These are phyloP conservation scores for Talaromyces islandicus DNA, from an alignment of 2,329 filamentous ascomycete species.

Conservation along the genomic window DNA sequence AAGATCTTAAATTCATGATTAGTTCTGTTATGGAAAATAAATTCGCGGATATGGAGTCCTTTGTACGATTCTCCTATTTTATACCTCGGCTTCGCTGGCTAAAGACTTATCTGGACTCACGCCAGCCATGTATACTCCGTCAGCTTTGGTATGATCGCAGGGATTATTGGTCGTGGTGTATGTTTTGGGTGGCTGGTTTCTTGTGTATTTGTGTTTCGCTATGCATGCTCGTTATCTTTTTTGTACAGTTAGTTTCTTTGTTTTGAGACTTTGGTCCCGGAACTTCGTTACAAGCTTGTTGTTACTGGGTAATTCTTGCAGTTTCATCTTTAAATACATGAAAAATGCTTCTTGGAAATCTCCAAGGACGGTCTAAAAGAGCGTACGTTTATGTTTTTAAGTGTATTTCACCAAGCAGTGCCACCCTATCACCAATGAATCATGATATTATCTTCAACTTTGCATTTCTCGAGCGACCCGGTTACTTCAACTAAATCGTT, in stretches of 20 bases:
- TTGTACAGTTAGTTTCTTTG: not conserved
- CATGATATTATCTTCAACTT: too few relatives aligned
- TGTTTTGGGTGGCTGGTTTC: conserved; percentile 1
- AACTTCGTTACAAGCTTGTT: not conserved
- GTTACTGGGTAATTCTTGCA: not conserved
- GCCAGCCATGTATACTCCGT: not conserved
- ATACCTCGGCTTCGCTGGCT: not conserved
- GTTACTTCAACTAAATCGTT: too few relatives aligned
- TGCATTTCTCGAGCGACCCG: too few relatives aligned
- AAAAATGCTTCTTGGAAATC: not conserved
- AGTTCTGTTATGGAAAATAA: not conserved
- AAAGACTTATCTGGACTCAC: conserved; percentile 4
- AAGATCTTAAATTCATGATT: conserved; percentile 7
- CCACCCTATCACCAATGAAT: too few relatives aligned
- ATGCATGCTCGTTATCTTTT: not conserved
- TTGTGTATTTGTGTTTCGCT: not conserved
- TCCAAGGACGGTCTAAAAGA: too few relatives aligned
- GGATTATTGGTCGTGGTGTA: conserved; percentile 8
- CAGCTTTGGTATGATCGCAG: conserved; percentile 7
- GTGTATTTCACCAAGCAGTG: too few relatives aligned
- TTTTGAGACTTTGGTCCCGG: not conserved
- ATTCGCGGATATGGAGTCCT: not conserved
- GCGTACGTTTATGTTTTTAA: too few relatives aligned
- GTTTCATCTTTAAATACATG: not conserved
- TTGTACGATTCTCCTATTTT: conserved; percentile 6